Evolutionary conservation across 2,329 filamentous ascomycete genomes (phyloP).

Genomic region (Capronia americana): DNA sequence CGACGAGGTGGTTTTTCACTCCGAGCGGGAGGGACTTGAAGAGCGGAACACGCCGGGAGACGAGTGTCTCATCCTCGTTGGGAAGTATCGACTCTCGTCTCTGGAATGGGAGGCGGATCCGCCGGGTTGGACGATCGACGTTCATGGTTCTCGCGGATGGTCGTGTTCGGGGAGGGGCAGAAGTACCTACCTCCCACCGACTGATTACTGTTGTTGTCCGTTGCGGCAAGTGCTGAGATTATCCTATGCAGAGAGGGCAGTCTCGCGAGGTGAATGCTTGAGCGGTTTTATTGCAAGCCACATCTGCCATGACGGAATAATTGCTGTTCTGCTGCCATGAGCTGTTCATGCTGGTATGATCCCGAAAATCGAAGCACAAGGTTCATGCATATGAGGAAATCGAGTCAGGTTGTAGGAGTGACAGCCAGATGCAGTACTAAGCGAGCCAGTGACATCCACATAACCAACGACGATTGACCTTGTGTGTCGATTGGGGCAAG

Average conservation of each 20-base stretch:
- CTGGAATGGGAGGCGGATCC: constrained; percentile 31
- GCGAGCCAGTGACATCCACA: neutral
- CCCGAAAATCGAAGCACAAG: neutral
- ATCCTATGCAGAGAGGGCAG: neutral
- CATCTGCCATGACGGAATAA: neutral
- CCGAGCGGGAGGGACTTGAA: constrained; percentile 20
- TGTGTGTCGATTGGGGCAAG: neutral
- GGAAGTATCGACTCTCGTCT: constrained; percentile 28
- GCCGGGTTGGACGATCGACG: constrained; percentile 26
- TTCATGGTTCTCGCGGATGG: constrained; percentile 11
- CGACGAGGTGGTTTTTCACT: constrained; percentile 47
- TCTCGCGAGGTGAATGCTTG: neutral
- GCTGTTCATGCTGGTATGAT: neutral
- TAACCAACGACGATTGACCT: neutral
- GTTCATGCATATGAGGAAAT: neutral
- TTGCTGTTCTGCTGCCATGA: neutral
- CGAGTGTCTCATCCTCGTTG: constrained; percentile 29
- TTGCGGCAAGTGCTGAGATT: neutral
- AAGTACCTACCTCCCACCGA: neutral
- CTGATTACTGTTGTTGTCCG: neutral
- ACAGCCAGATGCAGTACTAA: neutral
- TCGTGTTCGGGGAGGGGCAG: neutral
- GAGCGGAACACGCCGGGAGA: constrained; percentile 32
- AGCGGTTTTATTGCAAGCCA: neutral
- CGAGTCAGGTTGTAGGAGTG: neutral